Evolutionary conservation across 192 early-diverging fungal genomes (phyloP).

Genomic region (Linderina pennispora): DNA sequence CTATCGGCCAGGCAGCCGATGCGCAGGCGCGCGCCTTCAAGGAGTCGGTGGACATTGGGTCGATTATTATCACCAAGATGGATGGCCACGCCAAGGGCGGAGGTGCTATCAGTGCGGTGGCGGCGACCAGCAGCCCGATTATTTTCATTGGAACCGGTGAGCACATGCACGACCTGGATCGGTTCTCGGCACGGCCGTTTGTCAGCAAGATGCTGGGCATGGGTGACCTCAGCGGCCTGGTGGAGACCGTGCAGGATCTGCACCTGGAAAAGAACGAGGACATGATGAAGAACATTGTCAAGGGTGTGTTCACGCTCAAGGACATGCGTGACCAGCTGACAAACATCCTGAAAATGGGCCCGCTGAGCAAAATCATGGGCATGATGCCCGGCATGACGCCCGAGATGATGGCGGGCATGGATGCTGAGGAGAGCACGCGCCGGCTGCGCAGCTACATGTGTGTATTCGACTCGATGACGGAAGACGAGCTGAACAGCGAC

Average conservation of each 20-base stretch:
- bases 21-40: constrained; percentile 88
- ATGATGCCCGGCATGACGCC: constrained; percentile 74
- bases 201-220: constrained; percentile 92
- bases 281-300: constrained; percentile 84
- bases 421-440: constrained; percentile 55
- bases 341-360: constrained; percentile 85
- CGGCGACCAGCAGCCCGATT: constrained; percentile 88
- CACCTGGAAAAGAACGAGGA: constrained; percentile 81
- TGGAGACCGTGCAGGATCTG: constrained; percentile 86
- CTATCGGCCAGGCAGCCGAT: constrained; percentile 96
- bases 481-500: constrained; percentile 80
- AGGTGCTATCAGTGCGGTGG: constrained; percentile 97
- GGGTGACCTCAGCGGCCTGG: constrained; percentile 83
- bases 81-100: constrained; percentile 98
- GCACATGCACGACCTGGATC: constrained; percentile 92
- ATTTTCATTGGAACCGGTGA: constrained; percentile 97
- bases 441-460: constrained; percentile 71
- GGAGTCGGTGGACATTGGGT: constrained; percentile 87
- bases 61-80: constrained; percentile 97
- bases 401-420: constrained; percentile 53
- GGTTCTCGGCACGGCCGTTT: constrained; percentile 83
- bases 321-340: constrained; percentile 95
- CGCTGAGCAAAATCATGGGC: constrained; percentile 85
- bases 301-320: constrained; percentile 82
- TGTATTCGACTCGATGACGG: constrained; percentile 96